phyloP scores from a whole-genome alignment of 495 filamentous ascomycete species.

The Tuber microsphaerosporum region DNA sequence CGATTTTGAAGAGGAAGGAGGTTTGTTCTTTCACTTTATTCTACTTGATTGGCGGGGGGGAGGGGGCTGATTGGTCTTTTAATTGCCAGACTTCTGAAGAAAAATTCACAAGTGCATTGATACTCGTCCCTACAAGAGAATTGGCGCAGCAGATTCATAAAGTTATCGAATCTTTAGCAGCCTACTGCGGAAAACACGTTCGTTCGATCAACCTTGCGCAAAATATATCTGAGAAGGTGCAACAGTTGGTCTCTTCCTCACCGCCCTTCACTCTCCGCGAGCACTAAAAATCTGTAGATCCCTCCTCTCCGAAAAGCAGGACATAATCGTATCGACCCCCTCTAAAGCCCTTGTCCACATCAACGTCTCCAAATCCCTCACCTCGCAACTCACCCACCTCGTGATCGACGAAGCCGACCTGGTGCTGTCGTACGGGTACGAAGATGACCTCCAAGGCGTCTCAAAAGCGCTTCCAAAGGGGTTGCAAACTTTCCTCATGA shows the following conservation, averaged over 20 bases:
- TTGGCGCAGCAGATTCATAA: constrained; percentile 83
- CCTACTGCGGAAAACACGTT: constrained; percentile 77
- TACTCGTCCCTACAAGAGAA: constrained; percentile 90
- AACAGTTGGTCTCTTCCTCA: constrained; percentile 43
- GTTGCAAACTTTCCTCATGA: constrained; percentile 86
- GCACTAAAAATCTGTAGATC: constrained; percentile 46
- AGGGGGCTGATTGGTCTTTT: not conserved
- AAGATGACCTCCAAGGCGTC: constrained; percentile 75
- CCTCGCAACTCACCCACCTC: constrained; percentile 59
- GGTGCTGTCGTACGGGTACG: constrained; percentile 89
- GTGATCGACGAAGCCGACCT: constrained; percentile 95
- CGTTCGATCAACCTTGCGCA: constrained; percentile 77
- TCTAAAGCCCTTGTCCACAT: constrained; percentile 64
- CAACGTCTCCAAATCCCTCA: constrained; percentile 59
- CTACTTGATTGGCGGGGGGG: not conserved
- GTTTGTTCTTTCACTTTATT: constrained; percentile 45
- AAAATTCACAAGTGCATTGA: constrained; percentile 53
- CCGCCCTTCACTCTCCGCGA: too few species aligned
- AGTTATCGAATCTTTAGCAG: constrained; percentile 61
- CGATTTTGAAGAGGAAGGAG: constrained; percentile 67
- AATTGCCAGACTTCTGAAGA: constrained; percentile 16
- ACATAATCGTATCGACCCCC: constrained; percentile 85
- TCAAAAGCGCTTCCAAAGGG: constrained; percentile 70
- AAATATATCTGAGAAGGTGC: constrained; percentile 76
- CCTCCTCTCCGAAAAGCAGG: constrained; percentile 76